Conservation (phyloP, 139 green algal species). For the Micractinium sp. region DNA sequence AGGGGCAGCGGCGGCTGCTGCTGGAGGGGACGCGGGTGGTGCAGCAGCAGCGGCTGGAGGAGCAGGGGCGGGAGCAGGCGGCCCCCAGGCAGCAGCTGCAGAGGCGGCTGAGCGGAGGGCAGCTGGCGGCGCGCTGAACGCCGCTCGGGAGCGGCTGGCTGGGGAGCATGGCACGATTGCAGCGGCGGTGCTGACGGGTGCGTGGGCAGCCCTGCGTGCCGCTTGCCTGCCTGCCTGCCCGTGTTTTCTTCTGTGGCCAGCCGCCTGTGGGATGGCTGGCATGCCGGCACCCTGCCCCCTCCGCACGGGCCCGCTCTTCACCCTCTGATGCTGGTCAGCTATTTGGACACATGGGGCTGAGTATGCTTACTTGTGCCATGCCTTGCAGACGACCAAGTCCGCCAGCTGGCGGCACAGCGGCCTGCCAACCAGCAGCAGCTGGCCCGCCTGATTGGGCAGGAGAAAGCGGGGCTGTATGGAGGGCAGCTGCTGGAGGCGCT, state of each 20-base stretch:
- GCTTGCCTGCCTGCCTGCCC: not conserved
- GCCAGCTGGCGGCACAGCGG: not conserved
- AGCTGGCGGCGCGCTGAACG: not conserved
- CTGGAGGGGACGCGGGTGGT: no score
- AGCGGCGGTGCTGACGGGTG: conserved; percentile 11
- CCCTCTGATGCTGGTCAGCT: not conserved
- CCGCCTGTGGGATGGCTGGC: not conserved
- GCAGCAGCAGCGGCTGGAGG: not conserved
- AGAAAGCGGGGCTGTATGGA: conserved; percentile 21
- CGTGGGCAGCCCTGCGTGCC: not conserved
- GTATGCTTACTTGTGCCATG: not conserved
- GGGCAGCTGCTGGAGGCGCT: conserved; percentile 2
- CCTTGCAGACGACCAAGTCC: not conserved
- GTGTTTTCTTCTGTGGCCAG: not conserved
- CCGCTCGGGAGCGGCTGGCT: not conserved
- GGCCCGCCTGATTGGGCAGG: not conserved
- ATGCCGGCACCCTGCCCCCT: not conserved
- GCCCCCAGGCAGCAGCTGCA: not conserved
- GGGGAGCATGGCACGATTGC: not conserved
- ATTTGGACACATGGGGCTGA: not conserved
- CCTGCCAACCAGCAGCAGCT: conserved; percentile 2
- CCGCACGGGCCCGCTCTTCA: not conserved
- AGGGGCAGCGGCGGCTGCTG: not conserved
- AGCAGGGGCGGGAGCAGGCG: not conserved
- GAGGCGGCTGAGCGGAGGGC: not conserved